Evolutionary conservation across 169 alveolate species (phyloP).

Genomic region (Sarcocystis neurona): DNA sequence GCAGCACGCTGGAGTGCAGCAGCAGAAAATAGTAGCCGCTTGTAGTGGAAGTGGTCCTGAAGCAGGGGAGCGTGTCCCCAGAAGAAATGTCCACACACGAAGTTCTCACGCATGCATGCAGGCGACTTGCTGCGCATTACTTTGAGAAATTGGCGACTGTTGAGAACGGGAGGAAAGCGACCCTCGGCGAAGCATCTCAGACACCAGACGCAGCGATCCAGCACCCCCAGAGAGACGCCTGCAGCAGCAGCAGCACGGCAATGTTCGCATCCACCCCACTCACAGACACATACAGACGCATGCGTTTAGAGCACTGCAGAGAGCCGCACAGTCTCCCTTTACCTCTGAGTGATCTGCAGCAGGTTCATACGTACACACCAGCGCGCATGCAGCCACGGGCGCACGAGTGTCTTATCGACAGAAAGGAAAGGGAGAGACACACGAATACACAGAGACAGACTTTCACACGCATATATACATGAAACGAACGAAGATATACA

Average conservation of each 20-base stretch:
- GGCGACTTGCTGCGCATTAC: slow-evolving; percentile 14
- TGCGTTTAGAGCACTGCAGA: background rate
- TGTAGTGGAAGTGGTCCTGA: too few species aligned
- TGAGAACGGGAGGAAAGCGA: slow-evolving; percentile 69
- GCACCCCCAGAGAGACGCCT: slow-evolving; percentile 71
- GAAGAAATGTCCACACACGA: too few species aligned
- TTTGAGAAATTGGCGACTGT: slow-evolving; percentile 69
- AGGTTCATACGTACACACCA: too few species aligned
- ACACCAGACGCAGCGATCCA: slow-evolving; percentile 75
- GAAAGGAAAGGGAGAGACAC: background rate
- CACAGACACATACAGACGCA: background rate
- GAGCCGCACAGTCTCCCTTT: too few species aligned
- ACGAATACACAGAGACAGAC: background rate
- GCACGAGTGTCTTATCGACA: too few species aligned
- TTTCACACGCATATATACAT: background rate
- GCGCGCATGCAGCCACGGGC: too few species aligned
- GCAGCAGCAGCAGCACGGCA: background rate
- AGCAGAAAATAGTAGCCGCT: background rate
- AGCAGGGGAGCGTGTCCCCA: too few species aligned
- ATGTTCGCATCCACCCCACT: too few species aligned
- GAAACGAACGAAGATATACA: background rate
- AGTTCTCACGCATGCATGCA: too few species aligned
- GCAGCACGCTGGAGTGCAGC: background rate
- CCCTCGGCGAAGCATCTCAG: slow-evolving; percentile 72
- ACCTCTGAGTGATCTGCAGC: too few species aligned